These are phyloP conservation scores for Leishmania major DNA, from an alignment of 208 protist genomes.

Conservation along the genomic window DNA sequence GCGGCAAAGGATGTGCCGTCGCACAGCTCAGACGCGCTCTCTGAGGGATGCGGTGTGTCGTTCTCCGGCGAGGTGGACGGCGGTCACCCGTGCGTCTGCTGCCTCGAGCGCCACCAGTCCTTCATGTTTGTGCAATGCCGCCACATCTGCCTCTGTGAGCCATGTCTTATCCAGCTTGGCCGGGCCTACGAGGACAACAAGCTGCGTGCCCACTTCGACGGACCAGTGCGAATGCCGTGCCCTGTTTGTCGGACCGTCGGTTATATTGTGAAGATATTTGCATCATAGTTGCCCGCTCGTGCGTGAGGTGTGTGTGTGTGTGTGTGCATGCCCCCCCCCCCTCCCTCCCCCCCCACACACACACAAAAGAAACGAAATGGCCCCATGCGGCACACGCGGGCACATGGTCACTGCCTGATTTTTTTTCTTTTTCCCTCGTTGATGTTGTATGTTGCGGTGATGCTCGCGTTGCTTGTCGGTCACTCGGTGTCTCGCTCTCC, in stretches of 20 bases:
- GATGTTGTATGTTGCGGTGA: too few species aligned
- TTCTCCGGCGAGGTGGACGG: neutral
- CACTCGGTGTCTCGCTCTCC: neutral
- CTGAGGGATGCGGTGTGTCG: neutral
- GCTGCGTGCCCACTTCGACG: slow-evolving; percentile 5
- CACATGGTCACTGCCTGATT: too few species aligned
- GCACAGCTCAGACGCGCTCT: neutral
- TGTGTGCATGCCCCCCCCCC: too few species aligned
- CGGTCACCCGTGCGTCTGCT: slow-evolving; percentile 17
- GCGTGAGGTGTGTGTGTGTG: neutral
- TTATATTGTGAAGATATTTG: neutral
- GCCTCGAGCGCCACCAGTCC: slow-evolving; percentile 5
- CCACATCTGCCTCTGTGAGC: slow-evolving; percentile 36
- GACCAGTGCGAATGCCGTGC: slow-evolving; percentile 18
- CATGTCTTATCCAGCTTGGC: slow-evolving; percentile 21
- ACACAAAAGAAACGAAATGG: too few species aligned
- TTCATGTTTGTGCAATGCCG: slow-evolving; percentile 33
- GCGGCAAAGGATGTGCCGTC: neutral
- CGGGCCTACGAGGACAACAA: slow-evolving; percentile 11
- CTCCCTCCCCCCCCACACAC: too few species aligned
- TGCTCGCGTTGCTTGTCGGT: neutral
- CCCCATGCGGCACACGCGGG: too few species aligned
- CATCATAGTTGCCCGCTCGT: neutral
- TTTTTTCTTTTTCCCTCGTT: too few species aligned
- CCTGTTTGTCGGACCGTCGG: slow-evolving; percentile 5